A percentile compares a stretch with the other conserved stretches of the same genome.
Conservation (phyloP, 164 flowering plant species). For the Stephania cephalantha region DNA sequence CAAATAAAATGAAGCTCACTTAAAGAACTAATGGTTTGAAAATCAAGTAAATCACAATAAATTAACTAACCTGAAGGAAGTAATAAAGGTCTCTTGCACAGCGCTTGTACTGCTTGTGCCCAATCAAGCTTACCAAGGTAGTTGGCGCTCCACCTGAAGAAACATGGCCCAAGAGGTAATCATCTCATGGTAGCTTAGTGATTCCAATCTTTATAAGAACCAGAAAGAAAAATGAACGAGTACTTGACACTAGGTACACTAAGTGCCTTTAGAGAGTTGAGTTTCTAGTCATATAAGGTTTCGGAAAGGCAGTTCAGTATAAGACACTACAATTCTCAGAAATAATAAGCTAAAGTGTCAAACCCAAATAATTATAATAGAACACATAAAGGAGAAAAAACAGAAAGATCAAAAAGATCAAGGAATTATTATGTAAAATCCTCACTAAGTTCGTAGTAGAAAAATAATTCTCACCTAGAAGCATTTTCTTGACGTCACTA, state of each 20-base stretch:
- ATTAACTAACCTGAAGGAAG: constrained; percentile 71
- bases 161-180: not conserved
- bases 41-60: not conserved
- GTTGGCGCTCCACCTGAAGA: constrained; percentile 81
- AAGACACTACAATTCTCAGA: too few species aligned
- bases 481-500: constrained; percentile 75
- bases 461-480: constrained; percentile 51
- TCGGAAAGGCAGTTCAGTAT: too few species aligned
- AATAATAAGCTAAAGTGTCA: too few species aligned
- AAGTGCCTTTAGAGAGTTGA: too few species aligned
- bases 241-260: too few species aligned
- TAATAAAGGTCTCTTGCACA: constrained; percentile 86
- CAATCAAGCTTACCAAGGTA: constrained; percentile 83
- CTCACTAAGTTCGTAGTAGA: not conserved
- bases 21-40: not conserved
- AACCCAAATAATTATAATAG: too few species aligned
- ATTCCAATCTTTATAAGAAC: not conserved
- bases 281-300: too few species aligned
- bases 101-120: constrained; percentile 76
- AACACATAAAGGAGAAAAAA: too few species aligned
- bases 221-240: not conserved
- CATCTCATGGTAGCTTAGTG: not conserved
- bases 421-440: too few species aligned
- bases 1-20: not conserved
- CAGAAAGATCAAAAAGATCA: too few species aligned